Conservation (phyloP, 73 alveolate genomes). For the Paramecium primaurelia region DNA sequence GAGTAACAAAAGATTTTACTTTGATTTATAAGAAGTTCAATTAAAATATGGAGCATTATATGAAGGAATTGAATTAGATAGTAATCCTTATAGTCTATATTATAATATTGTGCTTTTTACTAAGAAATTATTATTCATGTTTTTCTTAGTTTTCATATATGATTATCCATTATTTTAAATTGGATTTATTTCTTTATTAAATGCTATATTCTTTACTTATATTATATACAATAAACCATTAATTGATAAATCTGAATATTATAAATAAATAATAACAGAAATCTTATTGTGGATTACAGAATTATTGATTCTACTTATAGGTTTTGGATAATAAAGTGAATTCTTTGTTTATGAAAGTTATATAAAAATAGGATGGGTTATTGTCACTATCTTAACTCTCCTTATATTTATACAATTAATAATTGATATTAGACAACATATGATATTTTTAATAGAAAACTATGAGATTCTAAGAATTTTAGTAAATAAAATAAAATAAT, state of each 20-base stretch:
- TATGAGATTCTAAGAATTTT: neutral
- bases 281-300: neutral
- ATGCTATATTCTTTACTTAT: neutral
- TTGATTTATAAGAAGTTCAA: neutral
- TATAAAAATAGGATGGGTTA: neutral
- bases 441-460: neutral
- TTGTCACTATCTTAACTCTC: neutral
- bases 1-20: neutral
- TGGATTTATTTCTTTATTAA: neutral
- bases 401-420: neutral
- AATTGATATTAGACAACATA: neutral
- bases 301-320: neutral
- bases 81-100: neutral
- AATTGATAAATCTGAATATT: neutral
- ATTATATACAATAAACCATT: neutral
- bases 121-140: neutral
- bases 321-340: neutral
- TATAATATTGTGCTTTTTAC: neutral
- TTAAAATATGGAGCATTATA: neutral
- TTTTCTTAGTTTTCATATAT: neutral
- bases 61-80: constrained; percentile 2
- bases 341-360: neutral
- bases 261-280: neutral
- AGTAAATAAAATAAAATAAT: neutral
- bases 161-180: neutral